A percentile compares a stretch with the other conserved stretches of the same genome.
Evolutionary conservation across 208 protist genomes (phyloP).

Genomic region (Acanthamoeba culbertsoni): DNA sequence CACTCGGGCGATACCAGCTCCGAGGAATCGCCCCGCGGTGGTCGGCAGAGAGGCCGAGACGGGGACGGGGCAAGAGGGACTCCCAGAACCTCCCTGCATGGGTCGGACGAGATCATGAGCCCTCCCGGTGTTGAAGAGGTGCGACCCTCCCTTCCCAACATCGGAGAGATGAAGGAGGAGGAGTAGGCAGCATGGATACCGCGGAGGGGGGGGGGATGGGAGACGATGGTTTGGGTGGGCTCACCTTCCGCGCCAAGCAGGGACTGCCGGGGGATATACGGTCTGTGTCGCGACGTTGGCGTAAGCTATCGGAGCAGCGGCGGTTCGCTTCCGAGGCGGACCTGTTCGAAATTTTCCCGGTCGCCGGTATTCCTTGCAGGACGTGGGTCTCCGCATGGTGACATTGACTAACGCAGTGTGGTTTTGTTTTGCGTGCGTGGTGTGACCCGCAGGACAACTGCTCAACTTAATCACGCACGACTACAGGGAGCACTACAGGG

Average conservation of each 20-base stretch:
- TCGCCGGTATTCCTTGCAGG: background rate
- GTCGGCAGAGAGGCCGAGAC: background rate
- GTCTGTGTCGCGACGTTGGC: conserved; percentile 52
- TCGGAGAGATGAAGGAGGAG: too few relatives aligned
- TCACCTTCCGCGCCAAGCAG: too few relatives aligned
- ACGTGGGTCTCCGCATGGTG: background rate
- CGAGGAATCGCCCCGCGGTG: background rate
- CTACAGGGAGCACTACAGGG: conserved; percentile 23
- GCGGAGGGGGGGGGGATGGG: too few relatives aligned
- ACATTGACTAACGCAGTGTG: background rate
- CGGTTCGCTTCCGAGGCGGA: conserved; percentile 8
- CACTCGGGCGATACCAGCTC: background rate
- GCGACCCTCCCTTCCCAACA: background rate
- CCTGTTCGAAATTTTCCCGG: conserved; percentile 53
- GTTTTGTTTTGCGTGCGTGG: too few relatives aligned
- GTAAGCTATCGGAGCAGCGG: conserved; percentile 54
- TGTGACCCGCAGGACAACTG: conserved; percentile 24
- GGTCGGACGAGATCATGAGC: background rate
- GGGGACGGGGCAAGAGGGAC: too few relatives aligned
- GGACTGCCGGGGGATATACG: background rate
- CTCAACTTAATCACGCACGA: conserved; percentile 38
- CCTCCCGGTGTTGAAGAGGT: background rate
- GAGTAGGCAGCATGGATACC: too few relatives aligned
- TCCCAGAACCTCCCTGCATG: background rate
- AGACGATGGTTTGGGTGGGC: background rate